A percentile compares a stretch with the other conserved stretches of the same genome.
phyloP scores from a whole-genome alignment of 148 eudicot genomes.

The Silene conica region DNA sequence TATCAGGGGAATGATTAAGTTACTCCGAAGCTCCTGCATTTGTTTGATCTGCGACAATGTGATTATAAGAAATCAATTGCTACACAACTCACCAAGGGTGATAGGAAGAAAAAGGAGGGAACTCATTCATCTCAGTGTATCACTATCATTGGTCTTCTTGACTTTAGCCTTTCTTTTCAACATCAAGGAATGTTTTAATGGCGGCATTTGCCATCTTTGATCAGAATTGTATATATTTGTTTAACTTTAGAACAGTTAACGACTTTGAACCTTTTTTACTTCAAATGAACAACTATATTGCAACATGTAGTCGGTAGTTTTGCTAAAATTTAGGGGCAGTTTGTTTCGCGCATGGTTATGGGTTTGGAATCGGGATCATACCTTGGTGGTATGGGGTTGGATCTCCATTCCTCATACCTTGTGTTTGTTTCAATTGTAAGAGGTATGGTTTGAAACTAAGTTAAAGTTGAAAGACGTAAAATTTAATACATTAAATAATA shows the following conservation, averaged over 20 bases:
- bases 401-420: too few species aligned
- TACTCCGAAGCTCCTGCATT: slow-evolving; percentile 23
- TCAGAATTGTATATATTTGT: not conserved
- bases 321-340: not conserved
- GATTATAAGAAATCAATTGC: not conserved
- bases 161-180: not conserved
- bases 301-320: not conserved
- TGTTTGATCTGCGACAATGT: slow-evolving; percentile 17
- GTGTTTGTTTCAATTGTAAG: too few species aligned
- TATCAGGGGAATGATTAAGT: slow-evolving; percentile 1
- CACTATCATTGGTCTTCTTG: not conserved
- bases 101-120: not conserved
- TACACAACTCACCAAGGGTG: not conserved
- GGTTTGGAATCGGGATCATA: too few species aligned
- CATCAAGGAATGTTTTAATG: not conserved
- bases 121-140: not conserved
- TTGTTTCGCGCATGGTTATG: too few species aligned
- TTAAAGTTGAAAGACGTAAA: too few species aligned
- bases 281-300: not conserved
- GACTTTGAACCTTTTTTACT: not conserved
- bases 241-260: not conserved
- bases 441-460: too few species aligned
- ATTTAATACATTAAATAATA: too few species aligned
- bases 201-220: not conserved
- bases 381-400: too few species aligned